phyloP scores from a whole-genome alignment of 768 basidiomycete species.

The Phylloporus sp. region DNA sequence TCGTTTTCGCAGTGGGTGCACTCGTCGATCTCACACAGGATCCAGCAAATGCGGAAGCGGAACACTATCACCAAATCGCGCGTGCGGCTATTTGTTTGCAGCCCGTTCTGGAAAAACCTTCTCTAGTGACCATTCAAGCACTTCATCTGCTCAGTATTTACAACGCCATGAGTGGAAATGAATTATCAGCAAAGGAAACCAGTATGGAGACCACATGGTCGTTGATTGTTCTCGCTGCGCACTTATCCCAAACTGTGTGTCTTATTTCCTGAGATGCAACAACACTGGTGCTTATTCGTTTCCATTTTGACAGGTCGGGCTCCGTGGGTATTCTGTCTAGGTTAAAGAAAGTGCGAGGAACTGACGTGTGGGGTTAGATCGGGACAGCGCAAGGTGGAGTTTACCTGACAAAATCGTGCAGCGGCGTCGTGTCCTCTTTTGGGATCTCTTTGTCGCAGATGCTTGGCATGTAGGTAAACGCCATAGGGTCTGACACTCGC shows the following conservation, averaged over 20 bases:
- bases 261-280: background rate
- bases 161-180: slow-evolving; percentile 64
- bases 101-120: slow-evolving; percentile 67
- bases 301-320: slow-evolving; percentile 47
- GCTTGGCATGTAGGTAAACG: slow-evolving; percentile 53
- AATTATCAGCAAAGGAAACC: slow-evolving; percentile 49
- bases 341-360: slow-evolving; percentile 5
- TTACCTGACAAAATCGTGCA: slow-evolving; percentile 59
- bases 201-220: slow-evolving; percentile 74
- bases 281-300: slow-evolving; percentile 10
- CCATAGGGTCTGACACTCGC: background rate
- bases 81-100: slow-evolving; percentile 62
- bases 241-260: slow-evolving; percentile 61
- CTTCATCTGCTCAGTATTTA: slow-evolving; percentile 66
- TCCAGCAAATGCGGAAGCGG: slow-evolving; percentile 39
- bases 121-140: slow-evolving; percentile 63
- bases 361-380: slow-evolving; percentile 36
- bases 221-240: slow-evolving; percentile 56
- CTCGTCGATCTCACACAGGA: slow-evolving; percentile 36
- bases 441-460: slow-evolving; percentile 73
- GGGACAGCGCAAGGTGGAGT: slow-evolving; percentile 62
- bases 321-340: slow-evolving; percentile 46
- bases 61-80: slow-evolving; percentile 63
- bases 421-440: slow-evolving; percentile 64
- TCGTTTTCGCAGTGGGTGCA: slow-evolving; percentile 50